Base-by-base conservation (phyloP, 2,329 filamentous ascomycete species). In the Ceratocystis lukuohia region DNA sequence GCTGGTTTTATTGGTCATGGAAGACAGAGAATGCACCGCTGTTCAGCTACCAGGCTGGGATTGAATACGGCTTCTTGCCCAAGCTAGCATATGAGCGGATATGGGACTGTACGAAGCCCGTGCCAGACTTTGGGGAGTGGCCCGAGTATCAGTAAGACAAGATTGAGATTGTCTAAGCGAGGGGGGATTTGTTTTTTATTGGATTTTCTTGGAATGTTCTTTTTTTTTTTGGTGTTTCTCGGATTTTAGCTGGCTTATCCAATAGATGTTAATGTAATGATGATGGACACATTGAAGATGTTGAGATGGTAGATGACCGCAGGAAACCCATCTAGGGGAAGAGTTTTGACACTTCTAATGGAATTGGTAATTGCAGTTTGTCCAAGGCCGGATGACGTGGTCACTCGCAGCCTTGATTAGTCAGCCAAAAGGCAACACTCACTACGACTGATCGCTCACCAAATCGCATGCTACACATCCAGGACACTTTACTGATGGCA, bases 1-100 rank as follows among this genome's bases (percentile, higher is more conserved):
- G 88, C 28, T 91, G 88, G 88, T 89, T 91, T 71, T 91, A 91
- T 73, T 91, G 88, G 88, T 90, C 88, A 3, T 91, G 88, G 88
- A 79, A 85, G 73, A 90, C 87, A 12, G 88, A 91, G 75, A 79
- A 75, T 62, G 84, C 85, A n/a, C 78, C 81, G 46, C 88, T 91
- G 75, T 91, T 88, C 88, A 89, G 86, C 73, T 88, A 86, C 76
- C 80, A 85, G 72, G 77, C 78, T 48, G 87, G 85, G 0, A 74
- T 85, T 68, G 75, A 77, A 37, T 80, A 80, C 1, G 84, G 84
- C 0, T 86, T 85, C 46, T 73, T 91, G 75, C 88, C 88, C 0
- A 72, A 74, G 30, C 79, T 81, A 72, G 82, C 82, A 1, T 84
- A 83, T 72, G 73, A 77, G 20, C 77, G 79, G 15, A 74, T 75